Conservation (phyloP, 1,139 yeast species). For the Spathaspora sp. region DNA sequence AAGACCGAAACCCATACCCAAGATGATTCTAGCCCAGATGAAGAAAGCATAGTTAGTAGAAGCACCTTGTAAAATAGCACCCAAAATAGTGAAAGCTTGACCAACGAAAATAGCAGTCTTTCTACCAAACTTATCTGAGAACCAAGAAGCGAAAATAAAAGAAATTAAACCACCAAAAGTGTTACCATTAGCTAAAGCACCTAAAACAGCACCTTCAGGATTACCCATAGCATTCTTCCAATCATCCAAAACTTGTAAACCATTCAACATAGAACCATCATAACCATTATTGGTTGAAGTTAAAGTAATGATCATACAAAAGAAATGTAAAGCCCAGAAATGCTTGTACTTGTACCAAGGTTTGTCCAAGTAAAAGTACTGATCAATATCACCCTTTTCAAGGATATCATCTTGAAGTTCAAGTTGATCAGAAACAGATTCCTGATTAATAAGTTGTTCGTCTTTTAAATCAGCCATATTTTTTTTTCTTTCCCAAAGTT, state of each 20-base stretch:
- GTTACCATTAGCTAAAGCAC: constrained; percentile 41
- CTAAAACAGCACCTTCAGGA: constrained; percentile 44
- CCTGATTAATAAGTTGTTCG: constrained; percentile 6
- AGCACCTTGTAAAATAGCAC: constrained; percentile 44
- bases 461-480: constrained; percentile 9
- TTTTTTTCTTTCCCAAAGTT: constrained; percentile 1
- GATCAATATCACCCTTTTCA: constrained; percentile 9
- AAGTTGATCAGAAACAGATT: constrained; percentile 10
- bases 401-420: constrained; percentile 9
- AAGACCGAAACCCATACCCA: constrained; percentile 43
- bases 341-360: constrained; percentile 29
- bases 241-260: constrained; percentile 42
- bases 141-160: constrained; percentile 20
- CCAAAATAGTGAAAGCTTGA: constrained; percentile 27
- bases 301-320: constrained; percentile 39
- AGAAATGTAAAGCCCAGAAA: constrained; percentile 32
- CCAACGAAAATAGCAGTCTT: constrained; percentile 29
- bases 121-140: constrained; percentile 35
- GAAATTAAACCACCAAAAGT: constrained; percentile 24
- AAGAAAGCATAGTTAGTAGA: constrained; percentile 41
- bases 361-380: constrained; percentile 10
- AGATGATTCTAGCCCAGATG: constrained; percentile 34
- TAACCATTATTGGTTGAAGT: constrained; percentile 51
- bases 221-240: constrained; percentile 38
- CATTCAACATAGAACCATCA: constrained; percentile 54